Conservation (phyloP, 306 rosid genomes). For the Gynostemma pentaphyllum region DNA sequence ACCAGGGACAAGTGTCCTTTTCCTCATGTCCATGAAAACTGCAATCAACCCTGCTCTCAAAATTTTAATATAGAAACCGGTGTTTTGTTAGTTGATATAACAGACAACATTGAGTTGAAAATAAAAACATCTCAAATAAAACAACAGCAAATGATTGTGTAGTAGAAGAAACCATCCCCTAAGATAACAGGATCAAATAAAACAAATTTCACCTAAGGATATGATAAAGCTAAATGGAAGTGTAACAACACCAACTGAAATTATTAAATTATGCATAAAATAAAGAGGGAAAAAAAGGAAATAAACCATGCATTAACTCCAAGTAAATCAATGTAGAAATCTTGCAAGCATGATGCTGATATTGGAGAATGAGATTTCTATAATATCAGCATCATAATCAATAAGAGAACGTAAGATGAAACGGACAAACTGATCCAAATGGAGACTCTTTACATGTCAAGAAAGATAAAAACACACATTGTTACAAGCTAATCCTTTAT, state of each 20-base stretch:
- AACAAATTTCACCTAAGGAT: no score
- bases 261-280: no score
- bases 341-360: neutral
- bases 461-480: neutral
- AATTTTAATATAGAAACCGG: neutral
- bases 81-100: neutral
- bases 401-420: neutral
- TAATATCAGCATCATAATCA: neutral
- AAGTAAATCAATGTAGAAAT: neutral
- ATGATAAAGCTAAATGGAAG: no score
- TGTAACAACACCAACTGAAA: no score
- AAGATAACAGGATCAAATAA: no score
- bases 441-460: neutral
- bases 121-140: neutral
- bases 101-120: neutral
- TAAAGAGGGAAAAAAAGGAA: neutral
- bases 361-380: neutral
- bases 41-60: neutral
- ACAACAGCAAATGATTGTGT: neutral
- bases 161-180: neutral
- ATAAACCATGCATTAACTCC: neutral
- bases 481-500: no score
- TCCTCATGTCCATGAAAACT: conserved; percentile 2
- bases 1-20: neutral
- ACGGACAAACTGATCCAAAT: neutral